phyloP scores from a whole-genome alignment of 192 early-diverging fungal genomes.

The Coemansia sp. region DNA sequence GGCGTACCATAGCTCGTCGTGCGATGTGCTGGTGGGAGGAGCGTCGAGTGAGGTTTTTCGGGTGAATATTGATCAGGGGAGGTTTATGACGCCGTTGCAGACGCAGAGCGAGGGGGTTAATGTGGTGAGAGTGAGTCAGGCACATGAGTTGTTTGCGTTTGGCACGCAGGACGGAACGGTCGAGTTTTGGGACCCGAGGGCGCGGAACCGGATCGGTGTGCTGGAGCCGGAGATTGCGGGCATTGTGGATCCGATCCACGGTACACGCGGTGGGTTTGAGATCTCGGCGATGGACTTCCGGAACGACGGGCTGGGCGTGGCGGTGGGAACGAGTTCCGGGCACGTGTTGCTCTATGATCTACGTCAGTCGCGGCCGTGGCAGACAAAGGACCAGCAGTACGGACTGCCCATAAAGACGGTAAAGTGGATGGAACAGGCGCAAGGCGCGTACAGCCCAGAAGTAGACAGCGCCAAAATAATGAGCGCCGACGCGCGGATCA shows the following conservation, averaged over 20 bases:
- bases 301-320: constrained; percentile 81
- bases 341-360: constrained; percentile 94
- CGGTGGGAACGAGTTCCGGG: constrained; percentile 87
- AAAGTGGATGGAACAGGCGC: constrained; percentile 64
- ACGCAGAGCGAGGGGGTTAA: constrained; percentile 73
- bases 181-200: constrained; percentile 96
- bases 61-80: constrained; percentile 89
- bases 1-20: constrained; percentile 87
- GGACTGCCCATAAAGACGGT: constrained; percentile 89
- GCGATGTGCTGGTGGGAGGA: constrained; percentile 84
- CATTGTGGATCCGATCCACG: not conserved
- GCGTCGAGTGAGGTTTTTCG: constrained; percentile 83
- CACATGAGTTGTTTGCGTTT: constrained; percentile 89
- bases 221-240: constrained; percentile 56
- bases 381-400: constrained; percentile 98
- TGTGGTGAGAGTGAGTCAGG: constrained; percentile 77
- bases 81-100: constrained; percentile 82
- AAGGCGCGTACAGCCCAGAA: constrained; percentile 19
- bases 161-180: constrained; percentile 84
- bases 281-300: constrained; percentile 80
- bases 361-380: constrained; percentile 74
- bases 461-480: constrained; percentile 68
- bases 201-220: constrained; percentile 71
- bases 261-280: constrained; percentile 43
- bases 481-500: constrained; percentile 84